Evolutionary conservation across 2,329 filamentous ascomycete genomes (phyloP), one percentile per base, ranked within the genome.

Genomic region (Exutisphaerella laricina): DNA sequence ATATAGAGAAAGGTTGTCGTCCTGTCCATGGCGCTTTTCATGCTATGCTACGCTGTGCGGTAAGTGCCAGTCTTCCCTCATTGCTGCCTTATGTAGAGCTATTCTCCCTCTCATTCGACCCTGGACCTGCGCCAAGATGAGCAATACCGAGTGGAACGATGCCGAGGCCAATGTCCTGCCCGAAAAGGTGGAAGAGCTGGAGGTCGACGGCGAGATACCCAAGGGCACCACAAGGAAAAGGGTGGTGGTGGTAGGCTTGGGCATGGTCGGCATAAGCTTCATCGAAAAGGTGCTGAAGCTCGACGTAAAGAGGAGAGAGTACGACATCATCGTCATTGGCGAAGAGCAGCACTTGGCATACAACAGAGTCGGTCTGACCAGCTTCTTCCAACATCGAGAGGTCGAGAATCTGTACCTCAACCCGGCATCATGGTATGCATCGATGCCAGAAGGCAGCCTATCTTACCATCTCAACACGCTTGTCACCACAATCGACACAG

Each of bases 351-450:
- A 95, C 68, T 70, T 94, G 41, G 88, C 88, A 14, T 95, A 95
- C 65, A 95, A 95, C 62, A 81, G 89, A 45, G 88, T 95, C 21
- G 88, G 88, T 3, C 72, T 95, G 38, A 94, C 88, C 3, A 86
- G 82, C 46, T 95, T 89, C 71, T 95, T 95, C 61, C 81, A 87
- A 55, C 87, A 94, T 66, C 77, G 88, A 39, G 77, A 84, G 55
- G 83, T 92, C 29, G 86, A 94, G 66, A 85, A 88, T 53, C 65
- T 95, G n/a, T 94, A 94, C 60, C 72, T 95, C 22, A 94, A 94
- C 56, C 84, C 87, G 0, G 72, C 78, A 55, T 82, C 87, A 73
- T 94, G 88, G 83, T 89, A 89, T 57, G 70, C 76, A 16, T 74
- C 76, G 20, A 76, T 83, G 58, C 73, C 79, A 14, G 75, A 83